Percentiles rank a stretch among this genome's conserved stretches.
phyloP scores from a whole-genome alignment of 139 green algal species.

The Diplosphaera chodatii region DNA sequence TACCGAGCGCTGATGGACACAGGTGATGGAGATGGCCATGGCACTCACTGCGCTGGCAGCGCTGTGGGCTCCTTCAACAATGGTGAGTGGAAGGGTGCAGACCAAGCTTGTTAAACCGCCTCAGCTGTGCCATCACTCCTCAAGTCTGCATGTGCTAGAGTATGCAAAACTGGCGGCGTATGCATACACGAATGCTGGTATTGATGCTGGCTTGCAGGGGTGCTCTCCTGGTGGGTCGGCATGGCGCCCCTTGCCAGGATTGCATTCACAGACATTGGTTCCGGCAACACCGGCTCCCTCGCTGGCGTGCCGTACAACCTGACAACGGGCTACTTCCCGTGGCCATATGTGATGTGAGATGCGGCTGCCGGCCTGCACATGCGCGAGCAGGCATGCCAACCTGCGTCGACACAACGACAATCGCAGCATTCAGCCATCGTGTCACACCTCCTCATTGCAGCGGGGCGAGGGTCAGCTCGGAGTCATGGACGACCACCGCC shows the following conservation, averaged over 20 bases:
- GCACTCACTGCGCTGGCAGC: conserved; percentile 80
- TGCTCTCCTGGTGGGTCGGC: conserved; percentile 43
- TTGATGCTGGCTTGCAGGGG: background rate
- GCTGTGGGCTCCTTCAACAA: conserved; percentile 42
- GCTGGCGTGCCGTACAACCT: conserved; percentile 43
- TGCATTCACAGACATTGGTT: conserved; percentile 65
- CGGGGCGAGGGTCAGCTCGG: conserved; percentile 67
- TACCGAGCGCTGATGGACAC: conserved; percentile 56
- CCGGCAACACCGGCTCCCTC: conserved; percentile 23
- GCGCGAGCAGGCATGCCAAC: no score
- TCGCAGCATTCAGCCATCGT: no score
- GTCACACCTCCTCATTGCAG: no score
- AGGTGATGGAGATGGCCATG: conserved; percentile 75
- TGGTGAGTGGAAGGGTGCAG: no score
- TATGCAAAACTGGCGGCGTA: no score
- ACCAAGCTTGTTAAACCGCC: no score
- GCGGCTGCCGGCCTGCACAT: no score
- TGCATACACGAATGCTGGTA: no score
- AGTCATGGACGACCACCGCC: conserved; percentile 77
- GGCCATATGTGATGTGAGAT: conserved; percentile 35
- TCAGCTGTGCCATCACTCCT: no score
- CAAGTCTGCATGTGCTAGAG: no score
- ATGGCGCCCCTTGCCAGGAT: conserved; percentile 73
- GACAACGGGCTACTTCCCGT: conserved; percentile 57
- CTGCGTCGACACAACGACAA: no score